phyloP scores from a whole-genome alignment of 495 filamentous ascomycete genomes.

The Sabuloglossum arenarium region DNA sequence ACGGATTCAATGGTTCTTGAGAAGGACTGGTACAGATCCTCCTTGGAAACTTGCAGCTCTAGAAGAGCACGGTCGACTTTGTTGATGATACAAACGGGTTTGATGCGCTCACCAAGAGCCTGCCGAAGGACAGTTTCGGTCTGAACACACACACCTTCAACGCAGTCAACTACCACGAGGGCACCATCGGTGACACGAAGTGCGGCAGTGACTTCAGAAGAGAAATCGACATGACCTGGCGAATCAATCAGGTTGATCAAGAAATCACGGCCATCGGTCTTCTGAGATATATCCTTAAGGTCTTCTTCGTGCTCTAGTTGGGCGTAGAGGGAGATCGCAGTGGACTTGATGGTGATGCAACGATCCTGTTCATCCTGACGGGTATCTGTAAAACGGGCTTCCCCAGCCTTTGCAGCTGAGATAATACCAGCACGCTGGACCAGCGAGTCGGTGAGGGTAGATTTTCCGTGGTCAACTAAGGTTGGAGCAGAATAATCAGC shows the following conservation, averaged over 20 bases:
- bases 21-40: constrained; percentile 99
- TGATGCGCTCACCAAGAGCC: constrained; percentile 99
- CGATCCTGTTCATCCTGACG: constrained; percentile 95
- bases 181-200: constrained; percentile 99
- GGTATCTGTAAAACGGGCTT: constrained; percentile 90
- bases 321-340: constrained; percentile 95
- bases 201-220: constrained; percentile 96
- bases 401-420: constrained; percentile 91
- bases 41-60: constrained; percentile 93
- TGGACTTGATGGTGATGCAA: constrained; percentile 99
- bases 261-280: constrained; percentile 80
- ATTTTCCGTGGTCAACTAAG: constrained; percentile 96
- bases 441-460: constrained; percentile 95
- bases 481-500: neutral
- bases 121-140: constrained; percentile 99
- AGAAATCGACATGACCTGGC: constrained; percentile 99
- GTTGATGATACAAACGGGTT: constrained; percentile 98
- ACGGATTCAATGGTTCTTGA: constrained; percentile 98
- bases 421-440: constrained; percentile 99
- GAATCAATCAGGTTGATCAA: constrained; percentile 99
- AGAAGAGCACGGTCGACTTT: constrained; percentile 99
- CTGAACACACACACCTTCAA: constrained; percentile 98
- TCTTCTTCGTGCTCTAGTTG: constrained; percentile 64
- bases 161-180: constrained; percentile 97
- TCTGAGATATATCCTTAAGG: constrained; percentile 84